Conservation (phyloP, 2,329 filamentous ascomycete species). For the Chalara sp. region DNA sequence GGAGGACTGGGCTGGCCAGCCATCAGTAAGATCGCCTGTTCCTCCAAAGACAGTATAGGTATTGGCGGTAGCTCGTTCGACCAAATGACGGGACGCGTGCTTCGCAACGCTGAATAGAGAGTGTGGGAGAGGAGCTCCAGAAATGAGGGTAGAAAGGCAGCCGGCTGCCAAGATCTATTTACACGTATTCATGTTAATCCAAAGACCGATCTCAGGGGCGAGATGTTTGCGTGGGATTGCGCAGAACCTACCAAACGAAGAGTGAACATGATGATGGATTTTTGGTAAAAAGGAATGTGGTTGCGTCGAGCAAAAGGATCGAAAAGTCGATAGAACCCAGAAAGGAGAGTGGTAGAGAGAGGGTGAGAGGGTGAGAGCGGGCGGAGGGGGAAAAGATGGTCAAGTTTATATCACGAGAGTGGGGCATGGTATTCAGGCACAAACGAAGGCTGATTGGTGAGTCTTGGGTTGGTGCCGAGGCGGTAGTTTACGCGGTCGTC, state of each 20-base stretch:
- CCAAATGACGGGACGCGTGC: constrained; percentile 1
- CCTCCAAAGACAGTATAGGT: constrained; percentile 8
- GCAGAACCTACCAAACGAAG: too few relatives aligned
- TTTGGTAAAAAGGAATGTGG: too few relatives aligned
- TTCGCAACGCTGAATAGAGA: background rate
- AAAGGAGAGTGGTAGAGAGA: background rate
- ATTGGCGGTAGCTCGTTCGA: background rate
- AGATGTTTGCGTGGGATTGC: too few relatives aligned
- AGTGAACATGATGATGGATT: too few relatives aligned
- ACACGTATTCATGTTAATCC: background rate
- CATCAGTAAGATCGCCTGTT: constrained; percentile 3
- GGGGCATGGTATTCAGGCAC: too few relatives aligned
- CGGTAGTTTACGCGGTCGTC: too few relatives aligned
- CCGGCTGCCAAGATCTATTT: constrained; percentile 13
- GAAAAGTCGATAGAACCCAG: too few relatives aligned
- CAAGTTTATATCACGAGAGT: background rate
- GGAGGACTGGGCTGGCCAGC: constrained; percentile 8
- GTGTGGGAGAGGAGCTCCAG: constrained; percentile 9
- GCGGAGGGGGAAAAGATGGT: background rate
- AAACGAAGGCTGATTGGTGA: too few relatives aligned
- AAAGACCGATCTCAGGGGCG: too few relatives aligned
- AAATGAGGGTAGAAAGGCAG: constrained; percentile 13
- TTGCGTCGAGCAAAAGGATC: too few relatives aligned
- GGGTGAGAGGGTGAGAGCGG: background rate
- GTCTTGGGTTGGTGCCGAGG: too few relatives aligned